Base-by-base conservation (phyloP, 1,284 basidiomycete species). In the Violaceomyces palustris region DNA sequence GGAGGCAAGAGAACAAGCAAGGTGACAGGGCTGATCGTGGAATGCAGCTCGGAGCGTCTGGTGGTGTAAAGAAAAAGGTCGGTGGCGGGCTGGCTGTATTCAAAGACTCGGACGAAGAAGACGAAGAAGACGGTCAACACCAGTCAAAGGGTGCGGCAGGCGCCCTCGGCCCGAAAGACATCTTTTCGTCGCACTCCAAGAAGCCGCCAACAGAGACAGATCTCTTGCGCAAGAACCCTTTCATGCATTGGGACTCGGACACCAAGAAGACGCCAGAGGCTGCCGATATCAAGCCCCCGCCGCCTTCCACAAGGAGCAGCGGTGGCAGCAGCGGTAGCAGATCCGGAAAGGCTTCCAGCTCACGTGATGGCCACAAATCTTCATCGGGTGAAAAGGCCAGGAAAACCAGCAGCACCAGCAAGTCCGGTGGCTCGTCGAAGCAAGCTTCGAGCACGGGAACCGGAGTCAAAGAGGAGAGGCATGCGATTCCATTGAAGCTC, bases 71-170 rank as follows among this genome's bases (percentile, higher is more conserved):
- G 28, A 61, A 58, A 44, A 61, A 50, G 35, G 47, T 55, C 1
- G 9, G 46, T 19, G 43, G 50, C 10, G 60, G 60, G 8, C 51
- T 69, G 6, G 64, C 65, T 7, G 64, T 68, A 34, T 65, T 63
- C 26, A 61, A 67, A 35, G 72, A 74, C 31, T 74, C 75, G 21
- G 76, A 76, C 32, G 77, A 77, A 35, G 77, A 75, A 10, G 77
- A 77, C 4, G 65, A 59, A 12, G 69, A 67, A 10, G 69, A 69
- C 15, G 69, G 60, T 12, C 69, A 61, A 29, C 26, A 52, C 14
- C 40, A 39, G 3, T 14, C 50, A 5, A 36, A 45, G 6, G 47
- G 42, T 9, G 39, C 50, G 17, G 48, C 70, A 56, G 41, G 66
- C 56, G 15, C 61, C 42, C 38, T 60, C n/a, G 52, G 45, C 25